phyloP scores from a whole-genome alignment of 73 alveolate species.

The Stentor roeselii region DNA sequence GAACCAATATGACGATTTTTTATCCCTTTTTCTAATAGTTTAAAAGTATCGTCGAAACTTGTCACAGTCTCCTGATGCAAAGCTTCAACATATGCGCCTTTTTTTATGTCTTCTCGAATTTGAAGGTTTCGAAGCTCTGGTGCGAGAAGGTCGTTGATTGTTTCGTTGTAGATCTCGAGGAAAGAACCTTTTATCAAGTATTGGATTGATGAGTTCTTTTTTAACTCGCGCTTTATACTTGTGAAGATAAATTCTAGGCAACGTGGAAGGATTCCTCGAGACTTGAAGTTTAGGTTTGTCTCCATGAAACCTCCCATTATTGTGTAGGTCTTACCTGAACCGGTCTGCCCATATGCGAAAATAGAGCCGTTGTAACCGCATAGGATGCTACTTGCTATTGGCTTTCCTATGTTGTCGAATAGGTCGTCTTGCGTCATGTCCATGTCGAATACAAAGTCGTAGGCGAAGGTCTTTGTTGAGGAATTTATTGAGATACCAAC shows the following conservation, averaged over 20 bases:
- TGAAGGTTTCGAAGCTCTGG: conserved; percentile 47
- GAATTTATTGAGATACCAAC: conserved; percentile 13
- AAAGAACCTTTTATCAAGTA: conserved; percentile 71
- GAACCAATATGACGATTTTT: conserved; percentile 78
- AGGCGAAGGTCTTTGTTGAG: conserved; percentile 59
- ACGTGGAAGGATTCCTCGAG: conserved; percentile 66
- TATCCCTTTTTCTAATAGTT: conserved; percentile 61
- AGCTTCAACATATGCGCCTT: conserved; percentile 89
- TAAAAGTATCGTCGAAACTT: conserved; percentile 69
- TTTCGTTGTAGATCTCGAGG: conserved; percentile 90
- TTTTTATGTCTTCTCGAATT: conserved; percentile 87
- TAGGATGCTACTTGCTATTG: conserved; percentile 77
- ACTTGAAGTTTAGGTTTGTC: conserved; percentile 22
- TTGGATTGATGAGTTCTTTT: conserved; percentile 45
- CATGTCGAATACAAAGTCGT: conserved; percentile 84
- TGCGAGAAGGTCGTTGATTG: conserved; percentile 77
- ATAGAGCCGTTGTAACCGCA: conserved; percentile 95
- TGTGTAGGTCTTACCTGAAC: conserved; percentile 96
- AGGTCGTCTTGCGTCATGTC: conserved; percentile 84
- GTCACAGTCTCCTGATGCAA: conserved; percentile 69
- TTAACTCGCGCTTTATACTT: conserved; percentile 28
- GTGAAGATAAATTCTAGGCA: conserved; percentile 68
- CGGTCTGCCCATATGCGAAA: conserved; percentile 98
- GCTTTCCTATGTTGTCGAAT: conserved; percentile 81
- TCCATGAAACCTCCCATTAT: conserved; percentile 65